Base-by-base conservation (phyloP, 257 asterid genomes). In the Nicotiana tabacum region DNA sequence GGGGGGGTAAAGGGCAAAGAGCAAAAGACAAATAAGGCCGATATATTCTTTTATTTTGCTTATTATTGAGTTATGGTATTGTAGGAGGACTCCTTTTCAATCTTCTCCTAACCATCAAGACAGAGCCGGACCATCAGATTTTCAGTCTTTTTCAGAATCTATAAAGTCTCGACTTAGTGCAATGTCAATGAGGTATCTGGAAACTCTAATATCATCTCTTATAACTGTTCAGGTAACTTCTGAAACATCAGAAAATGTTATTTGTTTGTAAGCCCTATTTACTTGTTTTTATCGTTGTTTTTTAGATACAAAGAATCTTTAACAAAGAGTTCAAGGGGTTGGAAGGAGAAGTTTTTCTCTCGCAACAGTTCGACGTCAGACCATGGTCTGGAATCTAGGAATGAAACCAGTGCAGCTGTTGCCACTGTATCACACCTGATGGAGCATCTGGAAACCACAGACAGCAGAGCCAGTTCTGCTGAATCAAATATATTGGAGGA, bases 291-390 rank as follows among this genome's bases (percentile, higher is more conserved):
- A 56, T 3, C 15, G 16, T 57, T 1, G 5, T 18, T 80, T 58
- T 58, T 30, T 61, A 94, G 98, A 82, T 94, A 91, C 92, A 94
- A 93, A 90, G 98, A 93, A 17, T 90, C 98, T 2, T 90, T 96
- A 86, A 90, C 92, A 9, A 96, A 92, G 92, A 94, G 94, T 92
- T 94, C 98, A 29, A 91, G 93, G 87, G 94, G 99, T 69, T 96
- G 97, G 99, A 96, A 90, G 88, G 99, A 96, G 90, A 94, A 91
- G 85, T 89, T 94, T 82, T 94, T 96, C 84, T 86, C 97, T 48
- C 94, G 97, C 58, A 91, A 90, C 85, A 89, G 67, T 83, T 57
- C 94, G 33, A 70, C 83, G 1, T 87, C 89, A 5, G 92, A 91
- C 57, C 80, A 86, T 18, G 83, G 87, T 77, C 66, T 88, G 68